These are phyloP conservation scores for Fistulifera solaris DNA, from an alignment of 108 stramenopile genomes.

Conservation along the genomic window DNA sequence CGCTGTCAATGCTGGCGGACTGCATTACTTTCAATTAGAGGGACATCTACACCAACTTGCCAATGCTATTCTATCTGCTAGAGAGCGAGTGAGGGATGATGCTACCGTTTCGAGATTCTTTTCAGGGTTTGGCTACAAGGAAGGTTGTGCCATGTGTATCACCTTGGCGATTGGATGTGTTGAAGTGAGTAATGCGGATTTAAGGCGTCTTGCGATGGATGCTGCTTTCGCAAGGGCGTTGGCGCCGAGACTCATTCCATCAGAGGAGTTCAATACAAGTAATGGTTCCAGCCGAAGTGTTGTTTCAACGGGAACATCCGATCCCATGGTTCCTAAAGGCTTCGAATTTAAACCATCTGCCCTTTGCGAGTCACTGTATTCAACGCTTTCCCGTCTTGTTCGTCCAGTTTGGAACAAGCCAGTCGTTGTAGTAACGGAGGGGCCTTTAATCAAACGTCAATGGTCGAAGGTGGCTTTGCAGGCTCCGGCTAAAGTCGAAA, in stretches of 20 bases:
- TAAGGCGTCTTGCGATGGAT: conserved; percentile 17
- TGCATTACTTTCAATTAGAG: conserved; percentile 51
- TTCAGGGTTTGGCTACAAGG: conserved; percentile 59
- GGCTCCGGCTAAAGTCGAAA: conserved; percentile 75
- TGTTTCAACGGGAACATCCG: conserved; percentile 7
- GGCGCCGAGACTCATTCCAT: conserved; percentile 13
- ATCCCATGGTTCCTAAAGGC: conserved; percentile 38
- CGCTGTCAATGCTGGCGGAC: conserved; percentile 65
- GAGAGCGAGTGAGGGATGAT: conserved; percentile 49
- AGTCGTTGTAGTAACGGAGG: conserved; percentile 78
- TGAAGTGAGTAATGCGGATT: conserved; percentile 3
- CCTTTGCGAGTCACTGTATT: conserved; percentile 57
- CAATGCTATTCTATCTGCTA: conserved; percentile 36
- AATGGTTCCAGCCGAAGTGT: background rate
- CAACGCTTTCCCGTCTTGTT: conserved; percentile 54
- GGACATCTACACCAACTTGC: conserved; percentile 30
- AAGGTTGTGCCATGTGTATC: conserved; percentile 80
- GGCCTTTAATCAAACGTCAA: conserved; percentile 31
- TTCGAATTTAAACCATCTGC: conserved; percentile 62
- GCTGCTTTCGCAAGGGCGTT: conserved; percentile 18
- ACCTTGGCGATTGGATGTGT: conserved; percentile 42
- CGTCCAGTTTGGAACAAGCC: conserved; percentile 86
- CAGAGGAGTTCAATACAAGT: background rate
- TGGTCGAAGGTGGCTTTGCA: conserved; percentile 7
- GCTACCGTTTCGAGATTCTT: conserved; percentile 53